Percentiles rank a stretch among this genome's conserved stretches.
phyloP scores from a whole-genome alignment of 1,284 basidiomycete species.

The Neolentinus lepideus region DNA sequence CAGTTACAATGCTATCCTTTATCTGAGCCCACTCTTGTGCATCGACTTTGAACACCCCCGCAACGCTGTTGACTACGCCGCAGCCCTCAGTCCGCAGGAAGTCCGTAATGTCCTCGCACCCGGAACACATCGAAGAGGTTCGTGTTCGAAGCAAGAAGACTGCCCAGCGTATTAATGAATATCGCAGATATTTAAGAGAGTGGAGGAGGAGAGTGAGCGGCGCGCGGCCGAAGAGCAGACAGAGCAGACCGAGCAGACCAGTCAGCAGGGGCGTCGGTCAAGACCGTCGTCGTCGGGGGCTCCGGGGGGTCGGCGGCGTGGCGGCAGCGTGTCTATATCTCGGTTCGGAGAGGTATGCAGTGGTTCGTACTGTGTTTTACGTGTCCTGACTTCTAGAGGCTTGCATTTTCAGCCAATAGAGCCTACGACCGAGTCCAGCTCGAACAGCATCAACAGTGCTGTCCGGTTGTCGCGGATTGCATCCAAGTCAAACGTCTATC shows the following conservation, averaged over 20 bases:
- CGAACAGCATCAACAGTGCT: conserved; percentile 6
- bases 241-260: not conserved
- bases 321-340: conserved; percentile 43
- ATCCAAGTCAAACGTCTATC: conserved; percentile 41
- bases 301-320: conserved; percentile 25
- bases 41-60: too few species aligned
- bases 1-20: not conserved
- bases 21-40: not conserved
- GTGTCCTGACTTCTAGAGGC: not conserved
- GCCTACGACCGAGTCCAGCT: conserved; percentile 12
- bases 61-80: too few species aligned
- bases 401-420: conserved; percentile 14
- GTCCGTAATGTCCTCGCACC: not conserved
- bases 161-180: not conserved
- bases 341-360: conserved; percentile 44
- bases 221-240: conserved; percentile 28
- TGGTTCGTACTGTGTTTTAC: conserved; percentile 1
- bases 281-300: conserved; percentile 12
- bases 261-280: conserved; percentile 8
- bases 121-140: conserved; percentile 1
- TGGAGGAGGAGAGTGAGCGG: conserved; percentile 46
- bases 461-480: conserved; percentile 29
- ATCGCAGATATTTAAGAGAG: conserved; percentile 40
- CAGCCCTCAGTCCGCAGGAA: not conserved
- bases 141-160: not conserved